Evolutionary conservation across 257 asterid species (phyloP).

Genomic region (Scutellaria minor): DNA sequence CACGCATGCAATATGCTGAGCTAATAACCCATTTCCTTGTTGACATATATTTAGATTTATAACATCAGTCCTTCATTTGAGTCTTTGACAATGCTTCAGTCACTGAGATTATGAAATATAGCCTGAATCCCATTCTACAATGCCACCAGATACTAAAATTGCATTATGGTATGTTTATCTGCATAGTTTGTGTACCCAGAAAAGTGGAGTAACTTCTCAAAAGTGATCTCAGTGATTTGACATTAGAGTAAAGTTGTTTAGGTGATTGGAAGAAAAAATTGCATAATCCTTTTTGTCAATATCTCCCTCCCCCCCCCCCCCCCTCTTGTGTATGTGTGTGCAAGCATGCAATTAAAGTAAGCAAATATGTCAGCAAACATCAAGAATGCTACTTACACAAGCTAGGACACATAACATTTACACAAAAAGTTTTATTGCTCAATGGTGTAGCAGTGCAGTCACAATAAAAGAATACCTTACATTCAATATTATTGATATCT

Average conservation of each 20-base stretch:
- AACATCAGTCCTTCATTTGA: neutral
- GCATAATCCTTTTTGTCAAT: neutral
- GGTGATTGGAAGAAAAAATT: neutral
- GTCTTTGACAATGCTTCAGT: neutral
- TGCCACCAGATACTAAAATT: neutral
- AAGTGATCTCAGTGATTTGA: constrained; percentile 7
- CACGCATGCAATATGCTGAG: neutral
- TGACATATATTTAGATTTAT: neutral
- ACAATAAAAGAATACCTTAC: constrained; percentile 16
- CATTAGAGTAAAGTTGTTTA: neutral
- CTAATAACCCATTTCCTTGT: too few species aligned
- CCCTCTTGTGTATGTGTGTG: neutral
- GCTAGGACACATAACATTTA: constrained; percentile 11
- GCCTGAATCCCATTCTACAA: neutral
- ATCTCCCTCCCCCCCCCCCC: neutral
- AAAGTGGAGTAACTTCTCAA: constrained; percentile 4
- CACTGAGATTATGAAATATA: neutral
- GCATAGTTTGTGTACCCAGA: constrained; percentile 1
- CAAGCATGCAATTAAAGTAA: neutral
- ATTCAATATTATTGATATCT: constrained; percentile 36
- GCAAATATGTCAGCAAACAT: constrained; percentile 1
- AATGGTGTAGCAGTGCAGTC: constrained; percentile 17
- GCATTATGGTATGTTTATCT: neutral
- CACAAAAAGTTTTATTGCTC: constrained; percentile 7
- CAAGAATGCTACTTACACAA: constrained; percentile 25